A percentile compares a stretch with the other conserved stretches of the same genome.
phyloP scores from a whole-genome alignment of 2,329 filamentous ascomycete species.

The Alternaria hordeiaustralica region DNA sequence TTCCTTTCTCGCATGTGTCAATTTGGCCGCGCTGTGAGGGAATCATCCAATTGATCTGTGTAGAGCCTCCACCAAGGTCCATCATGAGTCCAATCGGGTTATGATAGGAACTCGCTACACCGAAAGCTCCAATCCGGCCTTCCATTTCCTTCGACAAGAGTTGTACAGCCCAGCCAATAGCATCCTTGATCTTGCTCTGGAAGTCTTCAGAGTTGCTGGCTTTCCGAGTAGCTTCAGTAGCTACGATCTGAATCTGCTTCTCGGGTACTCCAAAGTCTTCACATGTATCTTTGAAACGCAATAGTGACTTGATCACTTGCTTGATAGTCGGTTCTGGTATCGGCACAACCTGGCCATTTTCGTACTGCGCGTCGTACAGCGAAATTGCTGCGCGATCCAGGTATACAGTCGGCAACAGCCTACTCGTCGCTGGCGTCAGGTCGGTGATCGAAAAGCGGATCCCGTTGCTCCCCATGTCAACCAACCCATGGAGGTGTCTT shows the following conservation, averaged over 20 bases:
- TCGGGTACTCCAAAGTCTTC: slow-evolving; percentile 70
- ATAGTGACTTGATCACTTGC: slow-evolving; percentile 70
- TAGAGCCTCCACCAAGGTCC: slow-evolving; percentile 81
- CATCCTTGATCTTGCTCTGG: slow-evolving; percentile 66
- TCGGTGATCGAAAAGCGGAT: slow-evolving; percentile 91
- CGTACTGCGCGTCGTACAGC: slow-evolving; percentile 78
- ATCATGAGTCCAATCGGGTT: slow-evolving; percentile 80
- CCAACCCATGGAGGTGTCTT: slow-evolving; percentile 40
- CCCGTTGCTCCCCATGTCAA: slow-evolving; percentile 70
- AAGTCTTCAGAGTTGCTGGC: slow-evolving; percentile 77
- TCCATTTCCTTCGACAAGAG: slow-evolving; percentile 81
- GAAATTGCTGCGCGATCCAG: slow-evolving; percentile 81
- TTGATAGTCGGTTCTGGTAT: slow-evolving; percentile 67
- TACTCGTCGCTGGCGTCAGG: slow-evolving; percentile 72
- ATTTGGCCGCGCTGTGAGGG: slow-evolving; percentile 55
- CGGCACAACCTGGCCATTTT: slow-evolving; percentile 52
- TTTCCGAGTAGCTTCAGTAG: slow-evolving; percentile 86
- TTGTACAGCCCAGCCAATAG: slow-evolving; percentile 72
- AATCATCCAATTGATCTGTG: slow-evolving; percentile 71
- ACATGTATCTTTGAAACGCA: slow-evolving; percentile 75
- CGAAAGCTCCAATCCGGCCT: slow-evolving; percentile 81
- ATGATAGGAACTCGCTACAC: slow-evolving; percentile 76
- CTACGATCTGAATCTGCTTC: slow-evolving; percentile 74
- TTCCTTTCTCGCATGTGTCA: slow-evolving; percentile 51
- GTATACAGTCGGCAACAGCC: slow-evolving; percentile 78